phyloP scores from a whole-genome alignment of 2,329 filamentous ascomycete genomes.

The Botrytis porri region DNA sequence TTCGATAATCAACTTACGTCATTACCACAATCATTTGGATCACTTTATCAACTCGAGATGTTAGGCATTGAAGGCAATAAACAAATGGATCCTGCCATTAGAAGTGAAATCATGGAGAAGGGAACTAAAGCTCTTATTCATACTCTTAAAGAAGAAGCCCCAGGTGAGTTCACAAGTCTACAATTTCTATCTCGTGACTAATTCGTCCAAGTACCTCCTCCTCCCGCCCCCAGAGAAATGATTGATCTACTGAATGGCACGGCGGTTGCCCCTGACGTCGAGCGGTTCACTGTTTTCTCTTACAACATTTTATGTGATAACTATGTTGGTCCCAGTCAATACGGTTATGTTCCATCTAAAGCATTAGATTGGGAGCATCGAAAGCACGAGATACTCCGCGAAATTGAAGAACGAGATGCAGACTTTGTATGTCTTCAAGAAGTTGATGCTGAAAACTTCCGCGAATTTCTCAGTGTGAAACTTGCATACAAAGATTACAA shows the following conservation, averaged over 20 bases:
- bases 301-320: constrained; percentile 97
- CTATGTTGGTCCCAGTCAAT: constrained; percentile 79
- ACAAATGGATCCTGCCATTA: constrained; percentile 71
- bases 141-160: constrained; percentile 78
- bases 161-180: constrained; percentile 57
- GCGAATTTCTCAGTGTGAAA: constrained; percentile 84
- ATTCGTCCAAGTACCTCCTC: constrained; percentile 61
- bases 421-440: constrained; percentile 94
- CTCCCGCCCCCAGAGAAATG: constrained; percentile 73
- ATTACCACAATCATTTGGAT: constrained; percentile 83
- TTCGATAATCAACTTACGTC: constrained; percentile 87
- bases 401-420: constrained; percentile 74
- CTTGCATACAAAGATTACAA: constrained; percentile 87
- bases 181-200: constrained; percentile 15
- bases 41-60: constrained; percentile 81
- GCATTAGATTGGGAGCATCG: constrained; percentile 87
- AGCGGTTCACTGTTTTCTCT: constrained; percentile 81
- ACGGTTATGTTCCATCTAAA: constrained; percentile 83
- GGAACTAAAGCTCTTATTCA: constrained; percentile 84
- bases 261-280: constrained; percentile 48
- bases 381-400: constrained; percentile 75
- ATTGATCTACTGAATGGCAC: constrained; percentile 73
- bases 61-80: constrained; percentile 93
- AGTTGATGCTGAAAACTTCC: constrained; percentile 86
- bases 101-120: constrained; percentile 79